These are phyloP conservation scores for Aurifilum marmelostoma DNA, from an alignment of 2,329 filamentous ascomycete species.

Conservation along the genomic window DNA sequence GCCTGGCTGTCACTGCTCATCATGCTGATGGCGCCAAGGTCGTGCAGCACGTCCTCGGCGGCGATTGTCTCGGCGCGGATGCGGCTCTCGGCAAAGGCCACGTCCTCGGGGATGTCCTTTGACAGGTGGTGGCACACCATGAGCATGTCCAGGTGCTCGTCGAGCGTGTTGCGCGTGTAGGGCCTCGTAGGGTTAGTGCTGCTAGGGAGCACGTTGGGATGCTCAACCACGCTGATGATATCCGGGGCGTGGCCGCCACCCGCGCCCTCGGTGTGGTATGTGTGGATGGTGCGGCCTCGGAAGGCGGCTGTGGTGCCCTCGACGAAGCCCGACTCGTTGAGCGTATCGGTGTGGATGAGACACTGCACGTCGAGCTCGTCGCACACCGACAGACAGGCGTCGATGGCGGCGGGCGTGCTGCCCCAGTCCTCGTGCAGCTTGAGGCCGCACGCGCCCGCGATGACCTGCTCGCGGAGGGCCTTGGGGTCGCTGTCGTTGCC, in stretches of 20 bases:
- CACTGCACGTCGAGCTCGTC: slow-evolving; percentile 92
- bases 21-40: slow-evolving; percentile 95
- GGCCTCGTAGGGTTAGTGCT: slow-evolving; percentile 93
- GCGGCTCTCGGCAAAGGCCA: slow-evolving; percentile 91
- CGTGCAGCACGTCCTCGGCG: slow-evolving; percentile 93
- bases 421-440: slow-evolving; percentile 99
- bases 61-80: slow-evolving; percentile 97
- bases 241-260: slow-evolving; percentile 94
- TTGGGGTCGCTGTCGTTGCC: slow-evolving; percentile 78
- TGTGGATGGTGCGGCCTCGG: slow-evolving; percentile 87
- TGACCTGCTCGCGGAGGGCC: slow-evolving; percentile 77
- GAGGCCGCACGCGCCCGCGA: slow-evolving; percentile 84
- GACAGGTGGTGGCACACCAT: slow-evolving; percentile 97
- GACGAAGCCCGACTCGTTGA: slow-evolving; percentile 97
- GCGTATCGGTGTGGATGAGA: slow-evolving; percentile 91
- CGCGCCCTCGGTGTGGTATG: slow-evolving; percentile 95
- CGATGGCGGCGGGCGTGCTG: slow-evolving; percentile 86
- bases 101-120: slow-evolving; percentile 91
- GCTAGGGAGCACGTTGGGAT: slow-evolving; percentile 83
- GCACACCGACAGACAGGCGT: slow-evolving; percentile 81
- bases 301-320: slow-evolving; percentile 87
- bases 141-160: slow-evolving; percentile 96
- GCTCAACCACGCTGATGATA: slow-evolving; percentile 91
- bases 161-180: slow-evolving; percentile 88
- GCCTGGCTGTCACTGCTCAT: slow-evolving; percentile 95